These are phyloP conservation scores for Melanogaster broomeanus DNA, from an alignment of 768 basidiomycete species.

Conservation along the genomic window DNA sequence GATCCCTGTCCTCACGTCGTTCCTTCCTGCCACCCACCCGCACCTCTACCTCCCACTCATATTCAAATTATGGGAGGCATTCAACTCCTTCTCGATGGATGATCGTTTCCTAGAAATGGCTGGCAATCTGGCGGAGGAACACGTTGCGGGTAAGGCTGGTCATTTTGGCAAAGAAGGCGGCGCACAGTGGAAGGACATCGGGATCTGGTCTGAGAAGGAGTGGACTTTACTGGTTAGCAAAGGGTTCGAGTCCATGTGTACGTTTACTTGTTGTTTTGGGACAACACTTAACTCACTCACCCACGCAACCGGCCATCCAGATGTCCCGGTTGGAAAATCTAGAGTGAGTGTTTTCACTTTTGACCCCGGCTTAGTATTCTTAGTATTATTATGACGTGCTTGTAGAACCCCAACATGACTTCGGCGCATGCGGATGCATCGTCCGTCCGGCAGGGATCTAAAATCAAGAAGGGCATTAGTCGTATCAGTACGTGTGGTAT, in stretches of 20 bases:
- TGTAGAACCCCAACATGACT: constrained; percentile 63
- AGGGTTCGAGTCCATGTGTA: constrained; percentile 80
- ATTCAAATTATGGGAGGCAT: constrained; percentile 78
- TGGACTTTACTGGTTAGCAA: constrained; percentile 85
- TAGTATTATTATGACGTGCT: neutral
- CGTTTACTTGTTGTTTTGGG: constrained; percentile 3
- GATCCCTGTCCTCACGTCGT: constrained; percentile 75
- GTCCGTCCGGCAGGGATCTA: constrained; percentile 54
- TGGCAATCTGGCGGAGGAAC: constrained; percentile 70
- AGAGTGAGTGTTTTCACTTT: constrained; percentile 42
- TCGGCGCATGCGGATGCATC: constrained; percentile 69
- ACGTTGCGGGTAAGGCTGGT: constrained; percentile 63
- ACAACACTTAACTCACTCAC: constrained; percentile 39
- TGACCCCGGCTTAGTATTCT: neutral
- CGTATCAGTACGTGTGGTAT: constrained; percentile 49
- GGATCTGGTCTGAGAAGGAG: constrained; percentile 85
- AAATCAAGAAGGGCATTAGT: constrained; percentile 71
- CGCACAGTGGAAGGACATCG: constrained; percentile 77
- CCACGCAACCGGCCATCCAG: constrained; percentile 11
- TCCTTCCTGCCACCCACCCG: constrained; percentile 67
- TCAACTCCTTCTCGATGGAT: constrained; percentile 73
- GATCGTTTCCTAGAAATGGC: constrained; percentile 74
- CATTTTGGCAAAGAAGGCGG: constrained; percentile 54
- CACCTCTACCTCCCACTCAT: constrained; percentile 71
- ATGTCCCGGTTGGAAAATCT: constrained; percentile 58